These are phyloP conservation scores for Mucor sp. DNA, from an alignment of 371 early-diverging fungal genomes.

Conservation along the genomic window DNA sequence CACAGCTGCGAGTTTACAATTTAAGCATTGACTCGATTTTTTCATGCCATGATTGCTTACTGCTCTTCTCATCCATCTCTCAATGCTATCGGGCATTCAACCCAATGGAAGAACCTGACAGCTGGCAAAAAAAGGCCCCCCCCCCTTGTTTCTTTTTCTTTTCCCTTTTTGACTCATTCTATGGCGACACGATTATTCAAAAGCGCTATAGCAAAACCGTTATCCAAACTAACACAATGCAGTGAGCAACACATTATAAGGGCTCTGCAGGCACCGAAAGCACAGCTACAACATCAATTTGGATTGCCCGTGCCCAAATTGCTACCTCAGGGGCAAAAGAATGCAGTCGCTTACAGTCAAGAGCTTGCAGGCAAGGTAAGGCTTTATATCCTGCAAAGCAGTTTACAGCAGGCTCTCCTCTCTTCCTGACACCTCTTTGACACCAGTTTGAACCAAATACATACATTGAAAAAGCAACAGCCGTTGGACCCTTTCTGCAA, in stretches of 20 bases:
- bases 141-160: background rate
- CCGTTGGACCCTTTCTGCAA: slow-evolving; percentile 73
- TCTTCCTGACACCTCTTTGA: too few species aligned
- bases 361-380: slow-evolving; percentile 57
- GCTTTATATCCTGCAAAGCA: too few species aligned
- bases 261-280: slow-evolving; percentile 25
- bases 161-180: background rate
- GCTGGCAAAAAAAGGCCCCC: background rate
- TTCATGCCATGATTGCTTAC: too few species aligned
- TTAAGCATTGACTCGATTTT: background rate
- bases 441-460: slow-evolving; percentile 31
- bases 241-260: slow-evolving; percentile 15
- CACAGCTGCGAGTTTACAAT: background rate
- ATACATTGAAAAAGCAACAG: slow-evolving; percentile 50
- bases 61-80: too few species aligned
- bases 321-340: slow-evolving; percentile 21
- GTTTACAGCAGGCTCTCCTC: too few species aligned
- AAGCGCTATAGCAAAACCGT: slow-evolving; percentile 48
- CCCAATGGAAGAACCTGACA: background rate
- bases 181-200: slow-evolving; percentile 24
- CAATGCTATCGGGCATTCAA: background rate
- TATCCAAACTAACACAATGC: slow-evolving; percentile 22
- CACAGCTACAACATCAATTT: slow-evolving; percentile 26
- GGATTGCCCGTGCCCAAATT: slow-evolving; percentile 34
- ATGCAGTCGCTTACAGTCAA: slow-evolving; percentile 57